These are phyloP conservation scores for Hypocreales sp. DNA, from an alignment of 2,329 filamentous ascomycete species.

Conservation along the genomic window DNA sequence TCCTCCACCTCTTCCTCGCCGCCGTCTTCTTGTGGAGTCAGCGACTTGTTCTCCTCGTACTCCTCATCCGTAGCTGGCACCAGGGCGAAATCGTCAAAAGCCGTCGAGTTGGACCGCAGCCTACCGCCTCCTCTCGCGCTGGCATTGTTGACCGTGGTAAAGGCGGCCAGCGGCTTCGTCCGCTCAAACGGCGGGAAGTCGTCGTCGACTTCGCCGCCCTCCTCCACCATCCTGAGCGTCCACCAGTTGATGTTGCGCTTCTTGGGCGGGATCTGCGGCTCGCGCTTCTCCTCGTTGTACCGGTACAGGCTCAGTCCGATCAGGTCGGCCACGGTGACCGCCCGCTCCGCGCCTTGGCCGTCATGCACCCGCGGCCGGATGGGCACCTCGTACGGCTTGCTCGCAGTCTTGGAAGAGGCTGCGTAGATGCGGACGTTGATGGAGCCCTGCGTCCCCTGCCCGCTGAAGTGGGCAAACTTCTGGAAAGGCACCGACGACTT, in stretches of 20 bases:
- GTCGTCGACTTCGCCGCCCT: slow-evolving; percentile 72
- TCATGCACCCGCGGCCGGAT: slow-evolving; percentile 56
- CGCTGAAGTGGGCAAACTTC: slow-evolving; percentile 59
- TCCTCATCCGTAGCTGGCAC: slow-evolving; percentile 56
- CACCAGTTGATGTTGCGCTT: slow-evolving; percentile 70
- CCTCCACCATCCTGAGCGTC: slow-evolving; percentile 70
- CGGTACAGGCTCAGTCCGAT: slow-evolving; percentile 67
- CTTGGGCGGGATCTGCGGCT: slow-evolving; percentile 47
- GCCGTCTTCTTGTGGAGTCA: slow-evolving; percentile 51
- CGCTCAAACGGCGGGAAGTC: slow-evolving; percentile 69
- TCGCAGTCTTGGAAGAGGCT: slow-evolving; percentile 50
- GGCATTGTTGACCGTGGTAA: slow-evolving; percentile 70
- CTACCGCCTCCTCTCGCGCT: slow-evolving; percentile 48
- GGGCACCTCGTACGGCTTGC: slow-evolving; percentile 54
- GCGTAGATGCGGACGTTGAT: slow-evolving; percentile 65
- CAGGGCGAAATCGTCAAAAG: slow-evolving; percentile 71
- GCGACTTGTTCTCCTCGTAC: slow-evolving; percentile 50
- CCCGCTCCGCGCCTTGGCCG: slow-evolving; percentile 42
- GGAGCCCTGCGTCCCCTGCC: slow-evolving; percentile 63
- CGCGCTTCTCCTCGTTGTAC: slow-evolving; percentile 61
- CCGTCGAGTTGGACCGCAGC: slow-evolving; percentile 54
- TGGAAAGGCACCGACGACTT: slow-evolving; percentile 60
- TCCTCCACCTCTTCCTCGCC: slow-evolving; percentile 31
- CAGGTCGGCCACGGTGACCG: slow-evolving; percentile 63
- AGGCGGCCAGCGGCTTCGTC: slow-evolving; percentile 58